Evolutionary conservation across 176 grass and related monocot species (phyloP).

Genomic region (Zizania latifolia): DNA sequence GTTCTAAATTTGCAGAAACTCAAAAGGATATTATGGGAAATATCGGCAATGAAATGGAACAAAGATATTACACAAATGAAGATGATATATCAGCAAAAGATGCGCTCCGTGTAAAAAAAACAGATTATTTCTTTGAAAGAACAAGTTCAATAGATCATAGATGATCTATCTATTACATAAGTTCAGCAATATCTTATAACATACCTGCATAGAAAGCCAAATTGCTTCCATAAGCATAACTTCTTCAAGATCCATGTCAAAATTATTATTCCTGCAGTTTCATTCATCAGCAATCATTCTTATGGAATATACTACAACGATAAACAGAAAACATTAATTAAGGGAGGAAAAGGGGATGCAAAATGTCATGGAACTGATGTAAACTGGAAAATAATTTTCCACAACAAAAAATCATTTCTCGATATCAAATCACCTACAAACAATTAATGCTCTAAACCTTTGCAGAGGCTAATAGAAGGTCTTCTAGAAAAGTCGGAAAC

Average conservation of each 20-base stretch:
- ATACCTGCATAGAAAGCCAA: constrained; percentile 88
- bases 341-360: neutral
- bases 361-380: neutral
- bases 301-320: neutral
- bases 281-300: constrained; percentile 5
- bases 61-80: neutral
- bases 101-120: neutral
- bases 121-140: neutral
- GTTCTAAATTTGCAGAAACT: too few species aligned
- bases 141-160: neutral
- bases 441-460: neutral
- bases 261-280: constrained; percentile 61
- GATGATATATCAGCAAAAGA: neutral
- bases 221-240: constrained; percentile 97
- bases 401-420: constrained; percentile 9
- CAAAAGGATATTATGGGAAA: too few species aligned
- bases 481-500: neutral
- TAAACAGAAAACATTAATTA: neutral
- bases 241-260: constrained; percentile 87
- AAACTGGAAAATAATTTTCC: neutral
- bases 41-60: neutral
- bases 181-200: constrained; percentile 22
- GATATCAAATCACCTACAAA: constrained; percentile 3
- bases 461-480: neutral
- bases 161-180: too few species aligned